Evolutionary conservation across 805 yeast species (phyloP), one percentile per base, ranked within the genome.

Genomic region (Metschnikowia noctiluminum): DNA sequence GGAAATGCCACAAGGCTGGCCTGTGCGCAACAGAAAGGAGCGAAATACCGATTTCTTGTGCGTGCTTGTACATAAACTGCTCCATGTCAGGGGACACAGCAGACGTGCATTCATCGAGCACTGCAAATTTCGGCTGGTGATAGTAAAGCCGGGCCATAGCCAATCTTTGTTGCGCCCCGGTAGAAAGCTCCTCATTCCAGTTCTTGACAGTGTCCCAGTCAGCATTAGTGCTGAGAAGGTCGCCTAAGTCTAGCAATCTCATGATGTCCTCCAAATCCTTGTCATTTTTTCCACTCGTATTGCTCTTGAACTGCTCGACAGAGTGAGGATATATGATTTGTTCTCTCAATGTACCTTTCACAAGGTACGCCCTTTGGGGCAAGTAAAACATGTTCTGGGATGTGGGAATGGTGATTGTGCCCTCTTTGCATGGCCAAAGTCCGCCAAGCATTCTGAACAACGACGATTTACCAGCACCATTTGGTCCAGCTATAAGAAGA

Each of bases 381-480:
- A 91, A 77, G 66, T 91, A 91, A 62, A 90, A 91, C 61, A 91
- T 82, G 44, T 82, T 80, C 58, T 79, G 78, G 3, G 79, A 70
- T 38, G 75, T 74, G 7, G 96, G 96, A 28, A 87, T 80, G 6
- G 77, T 77, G 36, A 88, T 76, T 26, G 68, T 63, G 11, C 84
- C 84, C 11, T 69, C 65, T 40, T 77, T 72, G 16, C 90, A 84
- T 2, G 94, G 96, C 98, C 98, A 91, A 56, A 91, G 74, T 0
- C 97, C 97, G 47, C 97, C 97, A 41, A 91, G 76, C 60, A 91
- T 80, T 62, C 98, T 79, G 66, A 91, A 91, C 49, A 91, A 71
- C 0, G 97, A 91, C 0, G 97, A 90, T 68, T 91, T 91, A 28
- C 98, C 98, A 54, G 96, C 87, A 1, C 98, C 98, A 62, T 91